These are phyloP conservation scores for Thraustotheca clavata DNA, from an alignment of 352 stramenopile species.

Conservation along the genomic window DNA sequence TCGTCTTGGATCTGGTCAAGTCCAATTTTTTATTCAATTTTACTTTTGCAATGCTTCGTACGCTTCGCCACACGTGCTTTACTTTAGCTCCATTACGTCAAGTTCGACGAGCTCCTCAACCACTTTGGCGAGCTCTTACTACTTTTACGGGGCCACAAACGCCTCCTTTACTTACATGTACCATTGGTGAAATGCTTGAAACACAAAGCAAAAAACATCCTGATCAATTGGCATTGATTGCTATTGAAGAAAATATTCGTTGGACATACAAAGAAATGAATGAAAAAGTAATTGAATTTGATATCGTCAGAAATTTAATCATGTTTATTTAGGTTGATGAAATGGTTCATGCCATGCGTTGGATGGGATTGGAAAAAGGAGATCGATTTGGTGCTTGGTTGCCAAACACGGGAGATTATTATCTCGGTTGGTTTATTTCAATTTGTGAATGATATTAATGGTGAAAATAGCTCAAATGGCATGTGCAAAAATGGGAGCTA, in stretches of 20 bases:
- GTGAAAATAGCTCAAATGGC: slow-evolving; percentile 16
- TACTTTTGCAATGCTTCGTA: background rate
- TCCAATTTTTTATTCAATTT: background rate
- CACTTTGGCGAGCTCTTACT: background rate
- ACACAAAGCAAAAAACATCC: background rate
- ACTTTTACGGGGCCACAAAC: slow-evolving; percentile 8
- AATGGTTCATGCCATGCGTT: slow-evolving; percentile 7
- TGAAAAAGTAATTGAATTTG: slow-evolving; percentile 5
- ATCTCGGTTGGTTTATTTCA: slow-evolving; percentile 5
- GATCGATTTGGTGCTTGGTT: slow-evolving; percentile 19
- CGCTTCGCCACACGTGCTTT: background rate
- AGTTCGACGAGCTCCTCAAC: too few relatives aligned
- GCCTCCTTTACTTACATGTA: slow-evolving; percentile 8
- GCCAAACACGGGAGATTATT: slow-evolving; percentile 21
- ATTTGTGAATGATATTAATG: background rate
- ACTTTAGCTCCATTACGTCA: background rate
- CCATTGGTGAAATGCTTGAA: slow-evolving; percentile 19
- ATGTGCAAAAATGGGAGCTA: slow-evolving; percentile 13
- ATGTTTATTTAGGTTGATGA: background rate
- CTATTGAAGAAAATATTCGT: slow-evolving; percentile 19
- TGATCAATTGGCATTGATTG: slow-evolving; percentile 8
- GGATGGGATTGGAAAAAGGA: slow-evolving; percentile 6
- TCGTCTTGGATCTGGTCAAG: background rate
- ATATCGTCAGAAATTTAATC: too few relatives aligned
- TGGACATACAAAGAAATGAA: slow-evolving; percentile 17